Conservation (phyloP, 805 yeast genomes). For the Cyberlindnera mrakii region DNA sequence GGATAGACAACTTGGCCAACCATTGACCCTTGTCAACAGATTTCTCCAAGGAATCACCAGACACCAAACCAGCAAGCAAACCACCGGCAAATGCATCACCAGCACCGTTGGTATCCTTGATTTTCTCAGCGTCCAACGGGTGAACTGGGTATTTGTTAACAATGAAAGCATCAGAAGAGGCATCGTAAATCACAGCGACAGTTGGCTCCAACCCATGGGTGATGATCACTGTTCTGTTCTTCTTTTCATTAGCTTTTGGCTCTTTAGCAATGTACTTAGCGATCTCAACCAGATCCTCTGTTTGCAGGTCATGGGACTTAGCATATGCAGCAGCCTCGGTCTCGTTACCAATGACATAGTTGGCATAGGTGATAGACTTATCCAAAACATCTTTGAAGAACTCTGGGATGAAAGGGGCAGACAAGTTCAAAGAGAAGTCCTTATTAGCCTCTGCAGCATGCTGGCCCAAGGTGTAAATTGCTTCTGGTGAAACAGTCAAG, state of each 20-base stretch:
- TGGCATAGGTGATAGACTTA: conserved; percentile 76
- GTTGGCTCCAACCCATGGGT: conserved; percentile 96
- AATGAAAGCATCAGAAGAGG: conserved; percentile 37
- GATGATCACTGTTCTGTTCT: conserved; percentile 82
- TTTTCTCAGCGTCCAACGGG: conserved; percentile 56
- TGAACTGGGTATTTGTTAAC: conserved; percentile 61
- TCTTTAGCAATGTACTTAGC: conserved; percentile 78
- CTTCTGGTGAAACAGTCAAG: conserved; percentile 94
- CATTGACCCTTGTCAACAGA: conserved; percentile 86
- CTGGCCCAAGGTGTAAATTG: conserved; percentile 82
- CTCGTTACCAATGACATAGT: conserved; percentile 91
- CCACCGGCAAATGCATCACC: conserved; percentile 99
- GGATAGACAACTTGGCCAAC: conserved; percentile 90
- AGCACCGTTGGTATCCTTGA: conserved; percentile 96
- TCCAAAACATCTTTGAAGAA: conserved; percentile 91
- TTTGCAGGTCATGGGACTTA: conserved; percentile 65
- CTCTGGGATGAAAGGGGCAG: conserved; percentile 95
- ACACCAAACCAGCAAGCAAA: conserved; percentile 80
- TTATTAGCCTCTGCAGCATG: conserved; percentile 84
- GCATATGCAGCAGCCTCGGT: conserved; percentile 95
- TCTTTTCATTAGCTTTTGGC: conserved; percentile 63
- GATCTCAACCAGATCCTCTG: conserved; percentile 59
- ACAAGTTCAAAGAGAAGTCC: conserved; percentile 75
- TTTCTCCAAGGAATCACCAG: conserved; percentile 57
- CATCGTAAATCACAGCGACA: conserved; percentile 58